phyloP scores from a whole-genome alignment of 2,329 filamentous ascomycete genomes.

The Fusarium annulatum region DNA sequence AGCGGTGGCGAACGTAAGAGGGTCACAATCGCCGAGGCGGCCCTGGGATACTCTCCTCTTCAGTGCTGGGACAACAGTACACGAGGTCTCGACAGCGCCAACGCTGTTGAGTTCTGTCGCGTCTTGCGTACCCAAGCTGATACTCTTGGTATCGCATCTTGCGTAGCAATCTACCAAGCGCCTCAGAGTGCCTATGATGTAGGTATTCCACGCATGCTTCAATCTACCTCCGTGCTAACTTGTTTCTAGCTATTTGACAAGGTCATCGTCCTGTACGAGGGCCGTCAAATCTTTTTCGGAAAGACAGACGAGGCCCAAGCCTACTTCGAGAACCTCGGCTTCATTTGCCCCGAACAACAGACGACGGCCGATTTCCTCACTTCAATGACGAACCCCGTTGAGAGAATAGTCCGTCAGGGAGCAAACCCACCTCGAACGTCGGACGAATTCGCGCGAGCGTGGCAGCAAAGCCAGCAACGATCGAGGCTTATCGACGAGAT shows the following conservation, averaged over 20 bases:
- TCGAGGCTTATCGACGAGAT: slow-evolving; percentile 45
- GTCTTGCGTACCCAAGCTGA: slow-evolving; percentile 70
- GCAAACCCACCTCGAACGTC: slow-evolving; percentile 48
- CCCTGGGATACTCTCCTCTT: slow-evolving; percentile 53
- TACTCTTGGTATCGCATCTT: slow-evolving; percentile 66
- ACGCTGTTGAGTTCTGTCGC: slow-evolving; percentile 73
- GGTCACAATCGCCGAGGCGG: slow-evolving; percentile 51
- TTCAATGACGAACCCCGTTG: slow-evolving; percentile 56
- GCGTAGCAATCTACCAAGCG: slow-evolving; percentile 74
- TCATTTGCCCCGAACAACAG: slow-evolving; percentile 62
- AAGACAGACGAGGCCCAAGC: slow-evolving; percentile 32
- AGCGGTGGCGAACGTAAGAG: slow-evolving; percentile 63
- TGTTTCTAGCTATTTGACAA: slow-evolving; percentile 68
- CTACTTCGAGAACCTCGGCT: slow-evolving; percentile 58
- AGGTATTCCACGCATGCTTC: background rate
- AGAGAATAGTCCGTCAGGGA: slow-evolving; percentile 48
- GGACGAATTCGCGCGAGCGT: slow-evolving; percentile 50
- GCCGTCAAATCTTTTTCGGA: slow-evolving; percentile 67
- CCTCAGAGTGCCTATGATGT: slow-evolving; percentile 50
- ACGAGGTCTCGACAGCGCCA: slow-evolving; percentile 71
- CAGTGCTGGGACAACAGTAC: slow-evolving; percentile 80
- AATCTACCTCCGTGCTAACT: background rate
- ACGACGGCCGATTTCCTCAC: slow-evolving; percentile 79
- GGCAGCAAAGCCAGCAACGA: slow-evolving; percentile 43
- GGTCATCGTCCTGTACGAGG: slow-evolving; percentile 74